These are phyloP conservation scores for Fagopyrum tataricum DNA, from an alignment of 148 eudicot genomes.

Conservation along the genomic window DNA sequence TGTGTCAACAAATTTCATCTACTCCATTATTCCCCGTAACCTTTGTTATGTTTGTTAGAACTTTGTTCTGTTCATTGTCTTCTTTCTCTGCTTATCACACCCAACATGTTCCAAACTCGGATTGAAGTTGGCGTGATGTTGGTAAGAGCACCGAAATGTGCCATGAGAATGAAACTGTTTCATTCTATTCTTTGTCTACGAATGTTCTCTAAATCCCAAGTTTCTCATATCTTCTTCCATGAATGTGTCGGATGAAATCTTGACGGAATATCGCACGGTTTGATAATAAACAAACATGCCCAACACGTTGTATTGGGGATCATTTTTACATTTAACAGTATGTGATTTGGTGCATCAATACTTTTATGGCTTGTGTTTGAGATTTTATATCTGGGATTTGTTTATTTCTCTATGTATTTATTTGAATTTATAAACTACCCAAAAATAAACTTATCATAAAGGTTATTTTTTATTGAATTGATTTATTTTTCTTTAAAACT, in stretches of 20 bases:
- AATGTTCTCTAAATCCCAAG: not conserved
- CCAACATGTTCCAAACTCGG: not conserved
- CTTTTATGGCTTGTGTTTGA: not conserved
- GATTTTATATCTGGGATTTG: too few relatives aligned
- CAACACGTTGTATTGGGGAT: too few relatives aligned
- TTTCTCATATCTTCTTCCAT: not conserved
- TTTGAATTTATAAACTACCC: too few relatives aligned
- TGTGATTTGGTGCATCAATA: not conserved
- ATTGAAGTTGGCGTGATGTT: not conserved
- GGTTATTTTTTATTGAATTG: too few relatives aligned
- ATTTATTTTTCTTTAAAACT: too few relatives aligned
- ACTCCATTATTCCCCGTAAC: not conserved
- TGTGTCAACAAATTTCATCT: not conserved
- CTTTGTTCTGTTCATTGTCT: not conserved
- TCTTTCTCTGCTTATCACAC: not conserved
- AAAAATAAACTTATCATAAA: too few relatives aligned
- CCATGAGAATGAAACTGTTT: not conserved
- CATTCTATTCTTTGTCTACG: not conserved
- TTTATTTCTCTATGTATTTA: too few relatives aligned
- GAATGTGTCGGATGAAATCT: too few relatives aligned
- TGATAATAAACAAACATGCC: too few relatives aligned
- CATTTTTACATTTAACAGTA: too few relatives aligned
- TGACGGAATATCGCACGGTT: too few relatives aligned
- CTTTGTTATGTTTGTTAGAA: not conserved
- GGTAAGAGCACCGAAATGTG: not conserved